Base-by-base conservation (phyloP, 1,139 yeast species). In the Protomyces lactucae-debilis region DNA sequence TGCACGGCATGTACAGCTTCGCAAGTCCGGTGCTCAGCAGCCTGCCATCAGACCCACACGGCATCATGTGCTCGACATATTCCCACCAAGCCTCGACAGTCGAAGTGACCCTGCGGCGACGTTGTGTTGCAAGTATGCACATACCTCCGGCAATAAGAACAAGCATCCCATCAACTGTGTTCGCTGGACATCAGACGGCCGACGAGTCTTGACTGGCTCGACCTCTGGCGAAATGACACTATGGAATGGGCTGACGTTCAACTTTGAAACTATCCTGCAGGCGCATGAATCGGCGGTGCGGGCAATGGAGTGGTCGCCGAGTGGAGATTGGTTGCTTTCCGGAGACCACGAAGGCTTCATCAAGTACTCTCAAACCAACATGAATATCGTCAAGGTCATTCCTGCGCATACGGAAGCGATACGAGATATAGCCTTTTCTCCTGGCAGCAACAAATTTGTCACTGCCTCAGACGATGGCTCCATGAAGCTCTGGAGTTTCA, bases 281-380 rank as follows among this genome's bases (percentile, higher is more conserved):
- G 98, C 99, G 0, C 99, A 95, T 76, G 99, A 95, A 74, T 82
- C 87, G 67, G 92, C 97, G 0, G 87, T 93, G 40, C 81, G 93
- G 37, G 80, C 95, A 0, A 78, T 90, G 73, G 82, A 84, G 68
- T 95, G 92, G 75, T 86, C 95, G 10, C 96, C 91, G 74, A 87
- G 87, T 69, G 97, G 91, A 68, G 97, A 92, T 69, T 93, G 98
- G 98, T 80, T 93, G 67, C 78, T 93, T 43, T 86, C 95, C 72
- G 97, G 97, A 48, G 99, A 93, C 75, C 95, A 91, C 72, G 92
- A 87, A 67, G 99, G 99, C 39, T 80, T 82, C 10, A 82, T 93
- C 71, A 93, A 93, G 77, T 93, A 88, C 73, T 95, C 99, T 98
- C 98, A 93, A 76, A 96, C 98, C 6, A 93, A 95, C 76, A 90